Percentiles rank a stretch among this genome's conserved stretches.
Conservation (phyloP, 108 stramenopile genomes). For the Pseudonitzschia pungens region DNA sequence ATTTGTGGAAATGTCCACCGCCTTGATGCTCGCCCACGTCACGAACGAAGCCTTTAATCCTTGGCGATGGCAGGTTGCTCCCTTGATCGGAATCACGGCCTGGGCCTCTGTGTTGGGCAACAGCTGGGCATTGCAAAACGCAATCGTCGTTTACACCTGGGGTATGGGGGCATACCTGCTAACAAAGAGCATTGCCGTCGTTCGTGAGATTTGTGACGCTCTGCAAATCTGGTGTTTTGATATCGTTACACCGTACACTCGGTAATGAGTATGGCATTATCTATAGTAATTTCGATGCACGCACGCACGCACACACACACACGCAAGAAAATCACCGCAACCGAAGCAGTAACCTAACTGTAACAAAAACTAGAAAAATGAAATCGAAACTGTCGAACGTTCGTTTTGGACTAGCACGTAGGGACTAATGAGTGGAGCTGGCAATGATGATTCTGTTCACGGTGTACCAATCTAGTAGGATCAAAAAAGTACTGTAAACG, state of each 20-base stretch:
- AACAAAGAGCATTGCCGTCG: conserved; percentile 53
- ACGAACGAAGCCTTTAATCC: conserved; percentile 48
- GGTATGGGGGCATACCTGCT: conserved; percentile 54
- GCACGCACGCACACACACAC: no score
- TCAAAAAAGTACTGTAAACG: no score
- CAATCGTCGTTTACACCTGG: conserved; percentile 49
- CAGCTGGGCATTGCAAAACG: conserved; percentile 26
- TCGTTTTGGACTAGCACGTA: no score
- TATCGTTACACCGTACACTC: conserved; percentile 45
- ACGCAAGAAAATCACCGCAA: no score
- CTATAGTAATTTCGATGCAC: no score
- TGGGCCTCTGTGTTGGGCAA: conserved; percentile 1
- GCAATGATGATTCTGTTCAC: no score
- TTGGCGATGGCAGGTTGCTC: conserved; percentile 53
- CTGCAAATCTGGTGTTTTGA: conserved; percentile 88
- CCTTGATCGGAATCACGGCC: conserved; percentile 51
- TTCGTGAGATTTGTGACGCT: conserved; percentile 73
- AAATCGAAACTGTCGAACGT: no score
- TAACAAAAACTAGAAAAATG: no score
- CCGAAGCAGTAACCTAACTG: no score
- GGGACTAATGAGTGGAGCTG: no score
- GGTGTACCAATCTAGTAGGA: no score
- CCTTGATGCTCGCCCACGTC: conserved; percentile 84
- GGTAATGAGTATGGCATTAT: not conserved
- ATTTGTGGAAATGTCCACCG: conserved; percentile 82